Base-by-base conservation (phyloP, 2,329 filamentous ascomycete genomes). In the Fusarium annulatum region DNA sequence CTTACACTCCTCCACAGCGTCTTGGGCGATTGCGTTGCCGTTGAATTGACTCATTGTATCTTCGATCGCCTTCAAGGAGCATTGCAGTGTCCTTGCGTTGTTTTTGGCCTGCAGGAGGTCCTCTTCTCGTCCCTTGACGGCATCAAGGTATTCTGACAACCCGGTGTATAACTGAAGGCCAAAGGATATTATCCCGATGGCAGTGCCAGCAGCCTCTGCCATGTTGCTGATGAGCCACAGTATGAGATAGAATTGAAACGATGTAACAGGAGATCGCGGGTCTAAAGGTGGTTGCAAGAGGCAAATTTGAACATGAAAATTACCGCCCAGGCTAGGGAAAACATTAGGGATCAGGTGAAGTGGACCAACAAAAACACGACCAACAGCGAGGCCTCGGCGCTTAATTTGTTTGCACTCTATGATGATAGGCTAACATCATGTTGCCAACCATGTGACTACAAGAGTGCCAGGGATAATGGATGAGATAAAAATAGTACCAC, bases 21-120 rank as follows among this genome's bases (percentile, higher is more conserved):
- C 41, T 36, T 36, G n/a, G 5, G 30, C 12, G 0, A 33, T 6
- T 0, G 28, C 0, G 4, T 43, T 7, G 2, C 18, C 30, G 7
- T 21, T 48, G 1, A 18, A 10, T 18, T 48, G 0, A 4, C n/a
- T 26, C 9, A 36, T 5, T 2, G 7, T 5, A 16, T 36, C 30
- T 0, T n/a, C 39, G 0, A 58, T 34, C 0, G 41, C 39, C 0
- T 48, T 58, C 0, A 58, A 0, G 14, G 55, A 58, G 19, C 4
- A 34, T 16, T 21, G 39, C 4, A 58, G 0, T 1, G 30, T 33
- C 14, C 2, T 46, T 21, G 39, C 39, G 0, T 46, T 46, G 0
- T 26, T 19, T 30, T 1, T 57, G 0, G 53, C 53, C 19, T 43
- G 53, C 0, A 23, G 4, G 0, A 57, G 41, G 1, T 58, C 55